Conservation (phyloP, 2,329 filamentous ascomycete genomes). For the Tolypocladium inflatum region DNA sequence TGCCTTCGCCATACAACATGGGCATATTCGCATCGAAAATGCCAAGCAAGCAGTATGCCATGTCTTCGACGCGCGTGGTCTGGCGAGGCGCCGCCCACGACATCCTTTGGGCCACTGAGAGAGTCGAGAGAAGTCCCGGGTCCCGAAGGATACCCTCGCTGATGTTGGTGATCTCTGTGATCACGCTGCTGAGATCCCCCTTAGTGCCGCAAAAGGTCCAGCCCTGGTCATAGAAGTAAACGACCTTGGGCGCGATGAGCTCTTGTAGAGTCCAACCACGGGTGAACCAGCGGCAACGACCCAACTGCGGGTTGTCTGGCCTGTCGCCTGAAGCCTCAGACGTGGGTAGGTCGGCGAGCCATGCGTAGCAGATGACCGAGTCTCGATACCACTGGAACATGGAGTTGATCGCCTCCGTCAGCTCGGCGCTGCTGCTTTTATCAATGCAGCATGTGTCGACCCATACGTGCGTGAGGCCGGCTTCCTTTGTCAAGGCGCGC, state of each 20-base stretch:
- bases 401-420: conserved; percentile 19
- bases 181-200: conserved; percentile 5
- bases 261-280: conserved; percentile 17
- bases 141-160: conserved; percentile 5
- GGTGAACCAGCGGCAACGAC: conserved; percentile 10
- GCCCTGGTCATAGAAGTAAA: conserved; percentile 15
- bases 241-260: conserved; percentile 14
- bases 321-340: background rate
- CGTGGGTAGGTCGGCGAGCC: conserved; percentile 11
- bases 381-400: conserved; percentile 15
- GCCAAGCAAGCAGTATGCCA: conserved; percentile 18
- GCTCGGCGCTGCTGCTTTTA: conserved; percentile 15
- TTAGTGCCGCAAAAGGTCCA: conserved; percentile 17
- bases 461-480: conserved; percentile 14
- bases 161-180: conserved; percentile 14
- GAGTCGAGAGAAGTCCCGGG: background rate
- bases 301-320: background rate
- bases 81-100: conserved; percentile 15
- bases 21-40: conserved; percentile 20
- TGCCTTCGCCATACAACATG: conserved; percentile 17
- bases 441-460: conserved; percentile 20
- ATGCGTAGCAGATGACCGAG: conserved; percentile 14
- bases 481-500: conserved; percentile 7
- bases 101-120: conserved; percentile 6
- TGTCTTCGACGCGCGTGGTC: conserved; percentile 16